Evolutionary conservation across 768 basidiomycete genomes (phyloP), one percentile per base, ranked within the genome.

Genomic region (Trametes cinnabarina): DNA sequence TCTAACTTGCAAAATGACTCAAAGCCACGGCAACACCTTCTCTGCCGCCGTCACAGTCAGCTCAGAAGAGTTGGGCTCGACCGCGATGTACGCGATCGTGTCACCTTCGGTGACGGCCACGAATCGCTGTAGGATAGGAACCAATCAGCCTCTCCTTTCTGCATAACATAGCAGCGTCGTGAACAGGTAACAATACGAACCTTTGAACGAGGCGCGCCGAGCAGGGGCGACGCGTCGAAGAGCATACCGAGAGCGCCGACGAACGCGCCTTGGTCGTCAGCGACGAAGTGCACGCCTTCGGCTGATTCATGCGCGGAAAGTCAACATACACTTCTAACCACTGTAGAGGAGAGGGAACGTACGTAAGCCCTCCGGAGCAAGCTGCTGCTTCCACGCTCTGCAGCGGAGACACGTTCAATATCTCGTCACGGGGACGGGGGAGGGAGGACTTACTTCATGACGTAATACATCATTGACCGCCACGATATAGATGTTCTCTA

Each of bases 381-480:
- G 73, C 22, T 79, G 74, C 25, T 82, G 78, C 66, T 86, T 88
- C 86, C 86, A 88, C 32, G 85, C 86, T 61, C 85, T 87, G 51
- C n/a, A 23, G 14, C 32, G 26, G 20, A 34, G 40, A 43, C 43
- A 10, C 26, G 19, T 34, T 41, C 40, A 8, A 40, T 23, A 32
- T 34, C n/a, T n/a, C n/a, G n/a, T n/a, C n/a, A n/a, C n/a, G n/a
- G n/a, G n/a, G n/a, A n/a, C 19, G 55, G 30, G 7, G 30, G 30
- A 32, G 30, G 30, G 30, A 6, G 30, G 7, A 32, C 30, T 4
- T 23, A 67, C 68, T 67, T 80, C 67, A 88, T 83, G 37, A 88
- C 86, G 62, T n/a, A 88, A 94, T 1, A 79, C 78, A 65, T 95
- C 92, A 66, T 94, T 94, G 51, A 91, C 87, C 17, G 83, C 76